Evolutionary conservation across 345 rosid genomes (phyloP), one percentile per base, ranked within the genome.

Genomic region (Lagerstroemia speciosa): DNA sequence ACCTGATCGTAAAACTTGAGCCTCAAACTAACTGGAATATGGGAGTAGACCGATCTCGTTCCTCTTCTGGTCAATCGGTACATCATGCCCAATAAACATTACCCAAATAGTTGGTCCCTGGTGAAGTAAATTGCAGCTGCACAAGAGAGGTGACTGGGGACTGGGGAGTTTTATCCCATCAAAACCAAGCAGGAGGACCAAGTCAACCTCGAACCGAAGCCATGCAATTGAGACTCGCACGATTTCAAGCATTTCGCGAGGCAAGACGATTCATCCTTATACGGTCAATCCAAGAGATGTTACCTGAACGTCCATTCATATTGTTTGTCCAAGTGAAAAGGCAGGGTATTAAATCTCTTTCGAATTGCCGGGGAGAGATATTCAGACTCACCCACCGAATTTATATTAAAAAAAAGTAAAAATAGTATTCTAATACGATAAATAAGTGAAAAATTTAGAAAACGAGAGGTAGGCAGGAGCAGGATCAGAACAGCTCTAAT

Each of bases 211-310:
- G 9, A 41, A 33, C 17, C 30, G 58, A 69, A 71, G 68, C 26
- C 36, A 62, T 29, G 33, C 31, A 77, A 66, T 15, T 80, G 71
- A 55, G 79, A 80, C 14, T 31, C 37, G 70, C 62, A 58, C 57
- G 72, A 68, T 30, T 26, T 76, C 22, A 73, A 70, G 67, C 67
- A 69, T 5, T 64, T 57, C 24, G 68, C 77, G 34, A 26, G n/a
- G 26, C 61, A 74, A 72, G 5, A 82, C 71, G 70, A 73, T 80
- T 45, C 73, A 73, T 40, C 77, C 74, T 7, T 64, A 83, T 30
- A 63, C 73, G 34, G 62, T 12, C 3, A 70, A 74, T 0, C 30
- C 50, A 20, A 34, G 53, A 20, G 57, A 46, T 14, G 78, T 62
- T 62, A 62, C 66, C 69, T 75, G 0, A 36, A 45, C 60, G 73